Base-by-base conservation (phyloP, 1,284 basidiomycete species). In the Porogramme epimiltina region DNA sequence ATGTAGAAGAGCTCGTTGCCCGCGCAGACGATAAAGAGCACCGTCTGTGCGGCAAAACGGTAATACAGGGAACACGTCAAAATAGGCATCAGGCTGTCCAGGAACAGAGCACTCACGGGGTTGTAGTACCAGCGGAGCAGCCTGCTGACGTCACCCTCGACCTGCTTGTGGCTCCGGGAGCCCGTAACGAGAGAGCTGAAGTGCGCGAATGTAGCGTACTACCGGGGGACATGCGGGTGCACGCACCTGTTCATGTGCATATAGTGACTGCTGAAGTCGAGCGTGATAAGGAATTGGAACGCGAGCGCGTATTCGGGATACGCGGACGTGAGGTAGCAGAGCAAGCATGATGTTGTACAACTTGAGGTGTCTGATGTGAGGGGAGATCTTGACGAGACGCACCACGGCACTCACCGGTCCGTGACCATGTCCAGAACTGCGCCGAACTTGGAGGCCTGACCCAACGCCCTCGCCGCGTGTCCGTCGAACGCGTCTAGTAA, bases 341-440 rank as follows among this genome's bases (percentile, higher is more conserved):
- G 78, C 56, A 99, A 77, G 69, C 95, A 95, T 2, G 95, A 90
- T 3, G 97, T 99, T 34, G 97, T 96, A 77, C 96, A 98, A 62
- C 94, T 95, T 64, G n/a, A n/a, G 5, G 13, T 25, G 41, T 42
- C 20, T 23, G 18, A 39, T 18, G 34, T 52, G 16, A 47, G 22
- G 24, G 42, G 19, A 23, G 15, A n/a, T 13, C 33, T 20, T 20
- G 26, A 11, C 49, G 28, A 19, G 28, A 49, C 24, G 18, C 24
- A 40, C 19, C 11, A 40, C 22, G 31, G 36, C 49, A 73, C 79
- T 61, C 58, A 96, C 92, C 96, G 80, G 71, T 99, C 96, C n/a
- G 97, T 99, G 49, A 99, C 96, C 97, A 99, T 99, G 73, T 99
- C 97, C 63, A 99, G 76, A 36, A 99, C 96, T 3, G 95, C 95